Conservation (phyloP, 768 basidiomycete species). For the Russula foetens region DNA sequence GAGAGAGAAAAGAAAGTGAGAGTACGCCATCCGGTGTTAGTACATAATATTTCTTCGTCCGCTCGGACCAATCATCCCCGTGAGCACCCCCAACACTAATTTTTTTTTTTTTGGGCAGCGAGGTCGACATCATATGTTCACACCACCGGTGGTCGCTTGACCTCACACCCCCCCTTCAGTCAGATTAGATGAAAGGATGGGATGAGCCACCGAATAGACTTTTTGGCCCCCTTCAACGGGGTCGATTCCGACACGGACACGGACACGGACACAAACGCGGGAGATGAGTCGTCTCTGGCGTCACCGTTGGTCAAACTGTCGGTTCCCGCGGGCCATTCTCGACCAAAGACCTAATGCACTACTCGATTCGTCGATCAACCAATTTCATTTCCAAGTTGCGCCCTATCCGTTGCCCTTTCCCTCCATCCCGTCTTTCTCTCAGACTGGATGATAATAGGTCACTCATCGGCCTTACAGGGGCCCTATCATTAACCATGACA, state of each 20-base stretch:
- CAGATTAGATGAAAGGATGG: not conserved
- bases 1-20: too few relatives aligned
- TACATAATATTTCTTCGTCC: conserved; percentile 16
- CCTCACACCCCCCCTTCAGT: not conserved
- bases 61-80: not conserved
- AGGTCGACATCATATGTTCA: not conserved
- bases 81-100: too few relatives aligned
- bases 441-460: not conserved
- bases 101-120: too few relatives aligned
- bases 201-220: conserved; percentile 18
- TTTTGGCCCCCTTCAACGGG: conserved; percentile 4
- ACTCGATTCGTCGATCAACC: conserved; percentile 11
- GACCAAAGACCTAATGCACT: conserved; percentile 1
- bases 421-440: not conserved
- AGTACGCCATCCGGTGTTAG: not conserved
- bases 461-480: not conserved
- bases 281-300: too few relatives aligned
- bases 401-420: not conserved
- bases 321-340: not conserved
- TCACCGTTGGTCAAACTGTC: not conserved
- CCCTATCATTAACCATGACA: not conserved
- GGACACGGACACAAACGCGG: not conserved
- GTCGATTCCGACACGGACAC: not conserved
- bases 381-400: not conserved
- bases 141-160: not conserved